Conservation (phyloP, 1,139 yeast genomes). For the Nakaseomyces bracarensis region DNA sequence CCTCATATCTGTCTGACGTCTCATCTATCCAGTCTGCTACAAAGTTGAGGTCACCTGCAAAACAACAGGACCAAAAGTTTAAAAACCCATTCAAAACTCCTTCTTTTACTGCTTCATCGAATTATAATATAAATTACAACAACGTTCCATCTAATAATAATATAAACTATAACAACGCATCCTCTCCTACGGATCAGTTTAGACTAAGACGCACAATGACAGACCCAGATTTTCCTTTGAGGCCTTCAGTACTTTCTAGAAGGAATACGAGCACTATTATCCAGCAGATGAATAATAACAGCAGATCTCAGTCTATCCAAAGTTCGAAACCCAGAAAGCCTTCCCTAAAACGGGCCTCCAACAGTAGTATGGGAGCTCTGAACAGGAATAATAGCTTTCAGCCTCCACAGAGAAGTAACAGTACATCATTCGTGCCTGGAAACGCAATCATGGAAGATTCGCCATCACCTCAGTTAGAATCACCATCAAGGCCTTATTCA, state of each 20-base stretch:
- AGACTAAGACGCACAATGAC: neutral
- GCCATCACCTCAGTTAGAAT: neutral
- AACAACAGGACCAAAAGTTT: neutral
- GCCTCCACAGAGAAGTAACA: constrained; percentile 1
- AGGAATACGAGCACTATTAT: constrained; percentile 3
- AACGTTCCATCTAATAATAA: neutral
- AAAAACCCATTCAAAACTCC: constrained; percentile 1
- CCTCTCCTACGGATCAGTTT: neutral
- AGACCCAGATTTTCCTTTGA: constrained; percentile 2
- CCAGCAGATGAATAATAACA: constrained; percentile 1
- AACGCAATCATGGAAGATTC: neutral
- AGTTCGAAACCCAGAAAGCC: neutral
- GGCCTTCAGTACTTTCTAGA: constrained; percentile 5
- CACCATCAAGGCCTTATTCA: constrained; percentile 1
- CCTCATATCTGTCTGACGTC: constrained; percentile 1
- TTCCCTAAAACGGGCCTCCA: constrained; percentile 1
- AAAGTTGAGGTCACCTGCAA: neutral
- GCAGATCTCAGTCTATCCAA: neutral
- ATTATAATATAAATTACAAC: neutral
- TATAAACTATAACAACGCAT: neutral
- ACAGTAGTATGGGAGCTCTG: neutral
- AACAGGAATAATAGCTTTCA: neutral
- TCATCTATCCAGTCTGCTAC: neutral
- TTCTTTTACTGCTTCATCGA: neutral
- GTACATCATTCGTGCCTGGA: neutral